These are phyloP conservation scores for Terfezia claveryi DNA, from an alignment of 495 filamentous ascomycete species.

Conservation along the genomic window DNA sequence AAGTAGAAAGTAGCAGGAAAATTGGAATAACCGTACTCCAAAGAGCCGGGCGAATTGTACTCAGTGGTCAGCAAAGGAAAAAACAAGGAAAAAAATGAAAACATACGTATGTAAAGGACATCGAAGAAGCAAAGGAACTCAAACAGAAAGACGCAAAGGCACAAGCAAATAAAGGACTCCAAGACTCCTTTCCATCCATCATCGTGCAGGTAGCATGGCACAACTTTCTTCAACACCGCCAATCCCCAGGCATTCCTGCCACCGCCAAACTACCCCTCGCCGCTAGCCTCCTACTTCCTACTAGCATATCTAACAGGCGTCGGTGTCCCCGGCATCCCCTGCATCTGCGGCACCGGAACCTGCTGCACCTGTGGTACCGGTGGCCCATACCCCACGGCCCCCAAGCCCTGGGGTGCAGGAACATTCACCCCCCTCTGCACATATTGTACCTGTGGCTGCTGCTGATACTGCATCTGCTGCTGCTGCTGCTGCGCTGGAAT, in stretches of 20 bases:
- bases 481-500: background rate
- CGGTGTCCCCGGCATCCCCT: background rate
- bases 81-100: background rate
- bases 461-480: constrained; percentile 11
- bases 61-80: too few relatives aligned
- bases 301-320: background rate
- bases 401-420: constrained; percentile 15
- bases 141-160: background rate
- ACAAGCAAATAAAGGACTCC: background rate
- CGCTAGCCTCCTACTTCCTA: background rate
- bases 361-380: background rate
- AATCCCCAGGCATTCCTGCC: background rate
- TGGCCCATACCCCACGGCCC: constrained; percentile 5
- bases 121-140: background rate
- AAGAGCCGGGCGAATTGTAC: too few relatives aligned
- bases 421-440: constrained; percentile 4
- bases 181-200: background rate
- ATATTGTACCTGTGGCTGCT: background rate
- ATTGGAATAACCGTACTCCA: too few relatives aligned
- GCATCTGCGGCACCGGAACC: background rate
- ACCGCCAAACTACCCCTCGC: background rate
- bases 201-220: background rate
- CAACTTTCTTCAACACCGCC: background rate
- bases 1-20: too few relatives aligned
- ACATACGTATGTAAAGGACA: too few relatives aligned